These are phyloP conservation scores for Blastobotrys peoriensis DNA, from an alignment of 805 yeast genomes.

Conservation along the genomic window DNA sequence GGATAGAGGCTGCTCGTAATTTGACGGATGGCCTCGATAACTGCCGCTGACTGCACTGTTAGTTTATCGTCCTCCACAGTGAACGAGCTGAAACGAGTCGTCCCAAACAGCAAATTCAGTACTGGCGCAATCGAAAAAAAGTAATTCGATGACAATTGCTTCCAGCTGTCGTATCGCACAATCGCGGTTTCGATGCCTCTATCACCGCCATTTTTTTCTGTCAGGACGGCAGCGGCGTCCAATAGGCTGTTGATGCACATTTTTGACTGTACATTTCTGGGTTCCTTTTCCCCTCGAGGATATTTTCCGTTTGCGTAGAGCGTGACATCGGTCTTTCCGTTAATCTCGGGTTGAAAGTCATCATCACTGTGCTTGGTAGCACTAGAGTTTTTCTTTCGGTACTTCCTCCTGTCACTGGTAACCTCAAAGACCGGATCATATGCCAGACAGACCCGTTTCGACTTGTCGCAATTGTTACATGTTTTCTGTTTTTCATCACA, in stretches of 20 bases:
- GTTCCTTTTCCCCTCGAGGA: not conserved
- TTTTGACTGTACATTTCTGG: too few relatives aligned
- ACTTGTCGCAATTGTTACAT: slow-evolving; percentile 61
- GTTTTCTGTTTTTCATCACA: slow-evolving; percentile 71
- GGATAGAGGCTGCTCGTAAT: slow-evolving; percentile 21
- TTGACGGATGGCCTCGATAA: slow-evolving; percentile 30
- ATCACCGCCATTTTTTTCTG: not conserved
- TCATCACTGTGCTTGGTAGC: not conserved
- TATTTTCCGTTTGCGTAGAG: not conserved
- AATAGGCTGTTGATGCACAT: slow-evolving; percentile 22
- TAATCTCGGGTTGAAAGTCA: not conserved
- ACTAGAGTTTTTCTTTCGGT: not conserved
- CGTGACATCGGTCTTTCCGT: not conserved
- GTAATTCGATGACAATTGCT: not conserved
- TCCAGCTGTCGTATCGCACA: not conserved
- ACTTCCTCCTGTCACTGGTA: slow-evolving; percentile 16
- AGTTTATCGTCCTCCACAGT: slow-evolving; percentile 2
- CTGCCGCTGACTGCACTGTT: slow-evolving; percentile 23
- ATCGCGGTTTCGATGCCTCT: not conserved
- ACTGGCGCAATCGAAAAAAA: slow-evolving; percentile 18
- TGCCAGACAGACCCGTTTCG: slow-evolving; percentile 61
- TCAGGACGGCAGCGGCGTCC: slow-evolving; percentile 21
- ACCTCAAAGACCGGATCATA: slow-evolving; percentile 40
- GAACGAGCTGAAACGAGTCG: slow-evolving; percentile 14
- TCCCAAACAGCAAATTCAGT: slow-evolving; percentile 24